Percentiles rank a stretch among this genome's conserved stretches.
phyloP scores from a whole-genome alignment of 1,284 basidiomycete species.

The Coniferiporia sulphurascens region DNA sequence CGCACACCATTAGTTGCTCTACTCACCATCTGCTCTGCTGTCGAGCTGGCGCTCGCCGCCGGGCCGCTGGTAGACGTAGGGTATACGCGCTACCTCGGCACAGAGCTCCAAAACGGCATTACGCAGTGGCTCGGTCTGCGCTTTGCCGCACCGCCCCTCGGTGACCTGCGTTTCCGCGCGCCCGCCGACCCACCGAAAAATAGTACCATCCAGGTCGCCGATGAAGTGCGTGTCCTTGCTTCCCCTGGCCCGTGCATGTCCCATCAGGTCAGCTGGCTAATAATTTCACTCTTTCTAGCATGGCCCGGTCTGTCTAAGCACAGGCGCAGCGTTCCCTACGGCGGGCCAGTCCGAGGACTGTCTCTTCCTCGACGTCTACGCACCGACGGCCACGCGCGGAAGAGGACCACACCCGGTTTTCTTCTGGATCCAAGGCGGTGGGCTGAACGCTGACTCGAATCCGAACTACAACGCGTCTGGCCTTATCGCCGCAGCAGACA shows the following conservation, averaged over 20 bases:
- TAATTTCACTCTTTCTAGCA: too few relatives aligned
- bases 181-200: slow-evolving; percentile 22
- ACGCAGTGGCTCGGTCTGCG: slow-evolving; percentile 27
- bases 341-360: slow-evolving; percentile 30
- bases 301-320: slow-evolving; percentile 14
- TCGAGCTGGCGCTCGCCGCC: too few relatives aligned
- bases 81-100: slow-evolving; percentile 21
- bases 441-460: slow-evolving; percentile 21
- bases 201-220: slow-evolving; percentile 21
- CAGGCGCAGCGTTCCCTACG: slow-evolving; percentile 6
- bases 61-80: slow-evolving; percentile 20
- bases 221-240: background rate
- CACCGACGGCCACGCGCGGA: slow-evolving; percentile 24
- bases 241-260: too few relatives aligned
- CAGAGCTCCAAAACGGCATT: slow-evolving; percentile 19
- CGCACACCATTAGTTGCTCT: too few relatives aligned
- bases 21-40: too few relatives aligned
- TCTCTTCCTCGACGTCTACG: slow-evolving; percentile 34
- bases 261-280: too few relatives aligned
- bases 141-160: slow-evolving; percentile 27
- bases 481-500: slow-evolving; percentile 40
- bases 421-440: slow-evolving; percentile 65
- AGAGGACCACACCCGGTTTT: slow-evolving; percentile 50
- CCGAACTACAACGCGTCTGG: slow-evolving; percentile 13
- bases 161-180: slow-evolving; percentile 24